These are phyloP conservation scores for Boletus patriciae DNA, from an alignment of 768 basidiomycete species.

Conservation along the genomic window DNA sequence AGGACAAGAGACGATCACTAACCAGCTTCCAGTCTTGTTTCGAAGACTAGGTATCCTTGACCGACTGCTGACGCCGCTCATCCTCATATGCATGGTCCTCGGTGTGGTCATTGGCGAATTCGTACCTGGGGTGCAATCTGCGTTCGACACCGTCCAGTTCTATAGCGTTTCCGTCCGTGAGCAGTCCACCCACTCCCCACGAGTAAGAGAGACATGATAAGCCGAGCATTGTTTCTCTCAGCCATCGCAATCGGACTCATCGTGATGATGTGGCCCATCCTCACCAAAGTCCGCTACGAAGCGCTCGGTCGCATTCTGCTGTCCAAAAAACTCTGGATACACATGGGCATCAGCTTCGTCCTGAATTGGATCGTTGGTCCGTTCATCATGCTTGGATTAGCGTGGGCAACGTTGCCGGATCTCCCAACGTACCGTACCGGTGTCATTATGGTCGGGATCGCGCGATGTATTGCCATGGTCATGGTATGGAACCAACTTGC, in stretches of 20 bases:
- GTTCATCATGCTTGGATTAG: constrained; percentile 79
- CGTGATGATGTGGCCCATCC: constrained; percentile 87
- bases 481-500: constrained; percentile 83
- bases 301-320: constrained; percentile 55
- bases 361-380: constrained; percentile 84
- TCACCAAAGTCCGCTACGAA: constrained; percentile 79
- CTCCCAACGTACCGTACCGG: constrained; percentile 72
- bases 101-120: constrained; percentile 76
- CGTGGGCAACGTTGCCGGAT: constrained; percentile 85
- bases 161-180: constrained; percentile 75
- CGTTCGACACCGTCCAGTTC: constrained; percentile 63
- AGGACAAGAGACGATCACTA: neutral
- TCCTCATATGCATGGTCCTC: constrained; percentile 71
- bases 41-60: constrained; percentile 52
- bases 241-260: constrained; percentile 81
- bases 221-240: constrained; percentile 26
- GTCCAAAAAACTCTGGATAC: constrained; percentile 57
- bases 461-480: constrained; percentile 55
- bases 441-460: constrained; percentile 73
- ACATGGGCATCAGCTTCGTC: constrained; percentile 63
- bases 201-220: neutral
- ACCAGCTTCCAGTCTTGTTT: constrained; percentile 34
- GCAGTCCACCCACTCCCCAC: constrained; percentile 29
- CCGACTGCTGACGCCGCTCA: constrained; percentile 60
- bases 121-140: constrained; percentile 54